Evolutionary conservation across 495 filamentous ascomycete species (phyloP), one percentile per base, ranked within the genome.

Genomic region (Darksidea phi): DNA sequence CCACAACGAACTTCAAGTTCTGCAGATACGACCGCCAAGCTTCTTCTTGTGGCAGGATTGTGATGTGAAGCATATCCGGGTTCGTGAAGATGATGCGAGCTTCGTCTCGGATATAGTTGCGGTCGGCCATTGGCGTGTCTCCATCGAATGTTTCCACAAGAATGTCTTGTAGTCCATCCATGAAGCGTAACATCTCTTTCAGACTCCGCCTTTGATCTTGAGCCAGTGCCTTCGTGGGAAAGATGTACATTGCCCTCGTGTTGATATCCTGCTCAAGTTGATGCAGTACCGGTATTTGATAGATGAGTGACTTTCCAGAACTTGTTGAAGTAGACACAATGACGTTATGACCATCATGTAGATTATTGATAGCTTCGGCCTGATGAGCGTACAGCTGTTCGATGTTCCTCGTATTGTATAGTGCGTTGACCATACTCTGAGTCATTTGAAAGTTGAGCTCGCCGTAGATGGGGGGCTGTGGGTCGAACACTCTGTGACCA

Each of bases 51-150:
- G 94, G 92, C 8, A 99, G 76, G 25, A 99, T 95, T 0, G 88
- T 95, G 47, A 97, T 84, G 66, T 99, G 94, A 48, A 99, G 81
- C 93, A 97, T 97, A 67, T 99, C 94, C 0, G 94, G 94, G 66
- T 99, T 99, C 7, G 94, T 99, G 71, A 99, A 97, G 57, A 99
- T 93, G 60, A 99, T 89, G 11, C 90, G 79, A 8, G 87, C 95
- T 69, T 96, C 88, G 46, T 97, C 92, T 11, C 92, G 84, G 57
- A 99, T 89, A 47, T 77, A 64, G 59, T 88, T 89, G 46, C 94
- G 79, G 41, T 88, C 87, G 10, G 75, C 70, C 86, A 93, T 89
- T 0, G 88, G 84, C 1, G 95, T 97, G 72, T 99, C 94, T 8
- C 94, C 94, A 71, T 99, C 94, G 59, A 95, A 97, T 0, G 92